Percentiles rank a stretch among this genome's conserved stretches.
Evolutionary conservation across 1,284 basidiomycete genomes (phyloP).

Genomic region (Microbotryum saponariae): DNA sequence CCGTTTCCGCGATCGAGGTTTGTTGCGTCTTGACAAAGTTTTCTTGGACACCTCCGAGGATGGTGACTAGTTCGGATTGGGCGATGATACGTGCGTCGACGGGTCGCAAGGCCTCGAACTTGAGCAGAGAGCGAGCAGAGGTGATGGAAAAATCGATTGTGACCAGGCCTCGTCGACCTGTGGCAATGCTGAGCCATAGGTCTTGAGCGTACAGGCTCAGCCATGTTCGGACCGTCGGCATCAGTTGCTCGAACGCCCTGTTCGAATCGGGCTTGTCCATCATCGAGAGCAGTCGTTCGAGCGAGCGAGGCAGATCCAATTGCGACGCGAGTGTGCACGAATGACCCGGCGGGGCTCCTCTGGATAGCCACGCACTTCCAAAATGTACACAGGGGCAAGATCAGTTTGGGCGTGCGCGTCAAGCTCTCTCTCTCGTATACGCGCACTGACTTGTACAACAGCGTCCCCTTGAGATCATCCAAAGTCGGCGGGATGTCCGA

Average conservation of each 20-base stretch:
- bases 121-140: conserved; percentile 21
- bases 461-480: conserved; percentile 25
- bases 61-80: conserved; percentile 25
- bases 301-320: conserved; percentile 20
- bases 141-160: conserved; percentile 29
- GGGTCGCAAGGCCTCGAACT: conserved; percentile 24
- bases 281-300: conserved; percentile 16
- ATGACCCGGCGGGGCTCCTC: conserved; percentile 23
- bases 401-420: no score
- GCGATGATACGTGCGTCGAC: conserved; percentile 28
- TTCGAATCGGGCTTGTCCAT: conserved; percentile 13
- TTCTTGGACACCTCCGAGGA: conserved; percentile 24
- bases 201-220: conserved; percentile 24
- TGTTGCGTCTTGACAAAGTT: conserved; percentile 24
- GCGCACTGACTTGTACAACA: conserved; percentile 14
- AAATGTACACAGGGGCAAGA: neutral
- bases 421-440: no score
- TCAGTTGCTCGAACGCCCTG: conserved; percentile 16
- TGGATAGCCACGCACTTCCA: conserved; percentile 2
- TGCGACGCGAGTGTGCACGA: conserved; percentile 21
- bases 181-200: conserved; percentile 27
- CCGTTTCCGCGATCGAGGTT: conserved; percentile 16
- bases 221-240: conserved; percentile 21
- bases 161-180: conserved; percentile 24
- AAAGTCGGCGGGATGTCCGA: conserved; percentile 14